Percentiles rank a stretch among this genome's conserved stretches.
Evolutionary conservation across 2,329 filamentous ascomycete species (phyloP).

Genomic region (Arthrobotrys megalospora): DNA sequence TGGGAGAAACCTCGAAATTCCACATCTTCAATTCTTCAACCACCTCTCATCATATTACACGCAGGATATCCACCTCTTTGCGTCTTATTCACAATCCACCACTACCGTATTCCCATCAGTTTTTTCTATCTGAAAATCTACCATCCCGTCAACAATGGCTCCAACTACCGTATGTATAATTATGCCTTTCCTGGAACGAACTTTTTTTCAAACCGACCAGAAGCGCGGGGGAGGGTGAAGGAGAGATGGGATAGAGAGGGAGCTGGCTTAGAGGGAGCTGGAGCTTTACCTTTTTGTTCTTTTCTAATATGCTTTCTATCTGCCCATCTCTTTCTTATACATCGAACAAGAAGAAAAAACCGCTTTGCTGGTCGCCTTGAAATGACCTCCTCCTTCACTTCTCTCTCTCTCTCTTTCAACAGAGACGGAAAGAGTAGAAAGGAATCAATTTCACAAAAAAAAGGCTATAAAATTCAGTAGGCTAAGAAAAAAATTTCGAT

Average conservation of each 20-base stretch:
- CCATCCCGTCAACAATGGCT: constrained; percentile 54
- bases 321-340: constrained; percentile 65
- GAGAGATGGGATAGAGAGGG: background rate
- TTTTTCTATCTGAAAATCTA: constrained; percentile 49
- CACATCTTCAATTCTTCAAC: constrained; percentile 26
- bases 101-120: constrained; percentile 61
- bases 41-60: constrained; percentile 12
- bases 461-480: constrained; percentile 82
- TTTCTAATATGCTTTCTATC: constrained; percentile 51
- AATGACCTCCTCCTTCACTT: background rate
- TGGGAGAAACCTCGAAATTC: constrained; percentile 20
- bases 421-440: background rate
- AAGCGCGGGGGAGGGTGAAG: constrained; percentile 46
- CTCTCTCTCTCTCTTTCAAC: background rate
- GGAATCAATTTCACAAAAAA: background rate
- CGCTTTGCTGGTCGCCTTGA: constrained; percentile 62
- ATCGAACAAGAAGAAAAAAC: constrained; percentile 66
- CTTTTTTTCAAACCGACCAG: constrained; percentile 10
- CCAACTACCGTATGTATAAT: constrained; percentile 54
- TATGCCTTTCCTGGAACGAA: constrained; percentile 1
- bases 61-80: constrained; percentile 66
- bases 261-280: background rate
- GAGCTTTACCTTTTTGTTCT: background rate
- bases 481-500: constrained; percentile 76
- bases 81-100: constrained; percentile 56